A percentile compares a stretch with the other conserved stretches of the same genome.
phyloP scores from a whole-genome alignment of 1,139 yeast species.

The Eremothecium cymbalariae region DNA sequence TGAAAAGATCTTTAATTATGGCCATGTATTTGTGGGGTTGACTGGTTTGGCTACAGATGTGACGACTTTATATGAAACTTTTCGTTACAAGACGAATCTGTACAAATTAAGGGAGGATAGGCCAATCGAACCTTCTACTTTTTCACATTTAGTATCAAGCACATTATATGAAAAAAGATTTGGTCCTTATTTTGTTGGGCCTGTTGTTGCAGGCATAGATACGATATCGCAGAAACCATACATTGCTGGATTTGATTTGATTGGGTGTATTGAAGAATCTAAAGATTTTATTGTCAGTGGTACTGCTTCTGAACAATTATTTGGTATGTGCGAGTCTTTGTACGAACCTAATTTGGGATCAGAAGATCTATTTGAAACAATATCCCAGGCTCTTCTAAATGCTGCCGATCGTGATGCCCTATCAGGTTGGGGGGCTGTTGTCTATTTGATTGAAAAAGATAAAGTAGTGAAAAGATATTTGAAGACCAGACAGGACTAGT shows the following conservation, averaged over 20 bases:
- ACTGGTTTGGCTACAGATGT: constrained; percentile 97
- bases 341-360: constrained; percentile 92
- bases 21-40: constrained; percentile 78
- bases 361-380: constrained; percentile 92
- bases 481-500: constrained; percentile 85
- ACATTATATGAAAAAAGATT: constrained; percentile 86
- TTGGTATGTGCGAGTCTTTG: constrained; percentile 97
- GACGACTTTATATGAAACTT: constrained; percentile 69
- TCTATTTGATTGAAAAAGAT: constrained; percentile 86
- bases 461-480: constrained; percentile 79
- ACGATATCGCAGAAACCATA: constrained; percentile 77
- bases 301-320: constrained; percentile 90
- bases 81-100: constrained; percentile 77
- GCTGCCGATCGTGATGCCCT: constrained; percentile 97
- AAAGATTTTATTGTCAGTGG: constrained; percentile 96
- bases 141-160: constrained; percentile 86
- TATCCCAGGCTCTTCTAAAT: constrained; percentile 85
- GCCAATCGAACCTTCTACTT: constrained; percentile 82
- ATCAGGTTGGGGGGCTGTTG: constrained; percentile 98
- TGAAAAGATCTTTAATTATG: constrained; percentile 82
- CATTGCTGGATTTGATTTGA: constrained; percentile 90
- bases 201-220: constrained; percentile 91
- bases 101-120: constrained; percentile 91
- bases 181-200: constrained; percentile 96
- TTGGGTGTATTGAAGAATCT: constrained; percentile 94